Evolutionary conservation across 371 early-diverging fungal species (phyloP).

Genomic region (Mucor circinelloides): DNA sequence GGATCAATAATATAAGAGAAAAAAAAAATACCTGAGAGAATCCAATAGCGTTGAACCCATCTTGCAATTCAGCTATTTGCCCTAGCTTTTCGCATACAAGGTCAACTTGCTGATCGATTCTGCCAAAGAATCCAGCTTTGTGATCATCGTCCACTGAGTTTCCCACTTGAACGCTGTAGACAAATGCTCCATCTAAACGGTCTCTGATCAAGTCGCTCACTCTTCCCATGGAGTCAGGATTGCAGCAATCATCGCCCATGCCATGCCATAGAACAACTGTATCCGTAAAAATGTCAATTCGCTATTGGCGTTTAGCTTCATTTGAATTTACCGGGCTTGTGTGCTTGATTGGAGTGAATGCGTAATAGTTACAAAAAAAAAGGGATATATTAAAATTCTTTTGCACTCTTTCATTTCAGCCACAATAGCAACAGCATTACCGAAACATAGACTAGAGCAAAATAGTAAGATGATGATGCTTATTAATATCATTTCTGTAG

Average conservation of each 20-base stretch:
- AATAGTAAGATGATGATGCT: conserved; percentile 1
- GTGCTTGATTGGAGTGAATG: not conserved
- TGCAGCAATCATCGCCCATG: conserved; percentile 90
- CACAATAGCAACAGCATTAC: conserved; percentile 5
- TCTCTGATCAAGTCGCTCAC: conserved; percentile 55
- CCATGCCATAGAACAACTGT: conserved; percentile 84
- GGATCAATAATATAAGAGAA: not conserved
- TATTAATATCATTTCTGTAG: not conserved
- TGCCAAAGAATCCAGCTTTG: conserved; percentile 84
- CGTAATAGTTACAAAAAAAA: not conserved
- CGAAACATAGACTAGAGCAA: conserved; percentile 12
- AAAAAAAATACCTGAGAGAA: conserved; percentile 77
- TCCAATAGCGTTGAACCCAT: conserved; percentile 92
- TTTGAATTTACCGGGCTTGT: conserved; percentile 10
- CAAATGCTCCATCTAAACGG: conserved; percentile 67
- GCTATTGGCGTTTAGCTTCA: not conserved
- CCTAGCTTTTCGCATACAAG: conserved; percentile 62
- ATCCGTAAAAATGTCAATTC: not conserved
- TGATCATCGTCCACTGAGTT: conserved; percentile 65
- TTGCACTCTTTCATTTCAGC: conserved; percentile 3
- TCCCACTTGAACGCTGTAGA: conserved; percentile 79
- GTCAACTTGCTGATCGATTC: conserved; percentile 69
- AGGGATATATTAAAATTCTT: conserved; percentile 1
- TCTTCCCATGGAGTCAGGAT: conserved; percentile 68
- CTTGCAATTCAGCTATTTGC: conserved; percentile 54